These are phyloP conservation scores for Fusarium sp. DNA, from an alignment of 2,329 filamentous ascomycete genomes.

Conservation along the genomic window DNA sequence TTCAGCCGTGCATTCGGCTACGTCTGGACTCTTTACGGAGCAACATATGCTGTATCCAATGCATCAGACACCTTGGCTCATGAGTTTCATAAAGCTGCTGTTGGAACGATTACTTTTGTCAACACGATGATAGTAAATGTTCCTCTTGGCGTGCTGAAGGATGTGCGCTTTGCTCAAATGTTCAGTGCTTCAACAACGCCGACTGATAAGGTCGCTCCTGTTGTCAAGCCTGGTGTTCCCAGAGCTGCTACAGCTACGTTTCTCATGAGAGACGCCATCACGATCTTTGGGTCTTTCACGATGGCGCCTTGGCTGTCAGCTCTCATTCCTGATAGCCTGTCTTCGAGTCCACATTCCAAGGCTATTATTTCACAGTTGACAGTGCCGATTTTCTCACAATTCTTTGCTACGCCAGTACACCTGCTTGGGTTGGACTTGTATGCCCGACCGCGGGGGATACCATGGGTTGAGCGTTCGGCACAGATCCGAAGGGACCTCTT, in stretches of 20 bases:
- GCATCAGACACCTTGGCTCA: conserved; percentile 43
- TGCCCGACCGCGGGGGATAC: conserved; percentile 22
- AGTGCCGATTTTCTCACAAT: conserved; percentile 48
- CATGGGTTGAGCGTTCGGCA: conserved; percentile 31
- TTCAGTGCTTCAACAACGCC: conserved; percentile 36
- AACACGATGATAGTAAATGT: conserved; percentile 49
- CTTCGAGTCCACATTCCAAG: conserved; percentile 42
- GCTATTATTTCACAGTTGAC: conserved; percentile 46
- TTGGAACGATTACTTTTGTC: conserved; percentile 43
- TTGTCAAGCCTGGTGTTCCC: conserved; percentile 27
- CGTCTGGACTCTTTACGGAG: conserved; percentile 47
- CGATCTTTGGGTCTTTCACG: conserved; percentile 49
- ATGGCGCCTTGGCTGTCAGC: conserved; percentile 45
- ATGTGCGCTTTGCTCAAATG: conserved; percentile 47
- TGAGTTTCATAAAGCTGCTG: conserved; percentile 42
- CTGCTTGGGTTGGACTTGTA: conserved; percentile 44
- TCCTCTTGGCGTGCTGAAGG: conserved; percentile 49
- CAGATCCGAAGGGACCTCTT: conserved; percentile 41
- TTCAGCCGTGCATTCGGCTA: conserved; percentile 43
- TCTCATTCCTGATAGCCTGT: conserved; percentile 44
- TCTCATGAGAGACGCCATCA: conserved; percentile 47
- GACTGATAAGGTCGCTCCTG: conserved; percentile 2
- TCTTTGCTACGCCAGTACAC: conserved; percentile 48
- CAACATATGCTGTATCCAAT: conserved; percentile 47
- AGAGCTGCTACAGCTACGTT: conserved; percentile 45